Evolutionary conservation across 2,329 filamentous ascomycete species (phyloP), one percentile per base, ranked within the genome.

Genomic region (Stromatinia cepivora): DNA sequence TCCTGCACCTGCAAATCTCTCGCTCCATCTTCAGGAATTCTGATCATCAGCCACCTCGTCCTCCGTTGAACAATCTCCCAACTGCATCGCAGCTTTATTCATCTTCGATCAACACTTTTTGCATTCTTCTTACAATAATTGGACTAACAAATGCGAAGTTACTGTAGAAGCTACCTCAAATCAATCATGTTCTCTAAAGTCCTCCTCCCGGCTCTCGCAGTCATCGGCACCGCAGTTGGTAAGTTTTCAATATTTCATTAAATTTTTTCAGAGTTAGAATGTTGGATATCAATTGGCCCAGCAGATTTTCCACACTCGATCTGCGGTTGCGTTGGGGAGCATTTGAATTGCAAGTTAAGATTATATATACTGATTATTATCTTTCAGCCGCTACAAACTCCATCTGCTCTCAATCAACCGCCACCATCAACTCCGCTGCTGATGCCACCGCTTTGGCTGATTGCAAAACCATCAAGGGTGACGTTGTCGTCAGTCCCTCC

Each of bases 401-500:
- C 15, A 56, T 73, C 70, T 77, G 76, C 71, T 74, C 75, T n/a
- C 71, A 74, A 63, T 42, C 75, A 20, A 77, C 75, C 6, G 73
- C 74, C n/a, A 79, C 77, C 61, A 72, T 79, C 72, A 73, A 72
- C 72, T 74, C 73, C 50, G 69, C 71, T 65, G 76, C 76, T 28
- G 77, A 79, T 75, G 77, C 75, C 42, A 72, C 74, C 45, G 70
- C 67, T 15, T 70, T 77, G 31, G 67, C 73, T 22, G 45, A 34
- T 67, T 79, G 78, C 72, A 68, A 72, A n/a, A 77, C 76, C 45
- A 73, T 79, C 67, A 70, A 72, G 36, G 76, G 77, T 46, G 77
- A 76, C 42, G 73, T 80, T 15, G 70, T 82, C 22, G 75, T 81
- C 3, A 76, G 78, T 5, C 67, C 80, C 58, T 25, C 22, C 42